These are phyloP conservation scores for Lojkania enalia DNA, from an alignment of 2,329 filamentous ascomycete species.

Conservation along the genomic window DNA sequence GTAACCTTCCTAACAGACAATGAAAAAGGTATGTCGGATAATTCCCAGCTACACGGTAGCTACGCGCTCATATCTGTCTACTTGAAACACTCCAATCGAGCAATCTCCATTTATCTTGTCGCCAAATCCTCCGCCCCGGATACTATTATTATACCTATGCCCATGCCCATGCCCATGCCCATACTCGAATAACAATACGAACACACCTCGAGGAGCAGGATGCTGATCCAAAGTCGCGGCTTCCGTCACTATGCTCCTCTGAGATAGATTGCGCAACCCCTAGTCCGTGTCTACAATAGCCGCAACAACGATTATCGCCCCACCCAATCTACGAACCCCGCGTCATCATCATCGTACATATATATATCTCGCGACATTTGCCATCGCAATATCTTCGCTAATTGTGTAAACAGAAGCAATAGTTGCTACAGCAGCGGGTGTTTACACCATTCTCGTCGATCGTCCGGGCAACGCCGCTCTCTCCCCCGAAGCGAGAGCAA, in stretches of 20 bases:
- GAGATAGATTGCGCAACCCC: neutral
- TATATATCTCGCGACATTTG: too few relatives aligned
- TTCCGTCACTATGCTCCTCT: neutral
- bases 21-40: constrained; percentile 54
- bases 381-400: too few relatives aligned
- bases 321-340: constrained; percentile 3
- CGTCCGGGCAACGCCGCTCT: constrained; percentile 73
- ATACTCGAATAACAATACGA: neutral
- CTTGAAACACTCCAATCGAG: constrained; percentile 19
- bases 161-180: neutral
- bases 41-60: neutral
- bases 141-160: constrained; percentile 16
- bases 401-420: constrained; percentile 43
- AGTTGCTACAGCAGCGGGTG: constrained; percentile 48
- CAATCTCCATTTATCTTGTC: constrained; percentile 2
- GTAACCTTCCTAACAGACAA: constrained; percentile 86
- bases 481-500: constrained; percentile 20
- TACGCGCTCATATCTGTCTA: constrained; percentile 11
- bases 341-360: too few relatives aligned
- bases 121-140: neutral
- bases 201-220: too few relatives aligned
- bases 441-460: constrained; percentile 51
- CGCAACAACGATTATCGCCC: constrained; percentile 2
- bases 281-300: neutral
- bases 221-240: neutral